Evolutionary conservation across 2,329 filamentous ascomycete genomes (phyloP).

Genomic region (Sphaceloma murrayae): DNA sequence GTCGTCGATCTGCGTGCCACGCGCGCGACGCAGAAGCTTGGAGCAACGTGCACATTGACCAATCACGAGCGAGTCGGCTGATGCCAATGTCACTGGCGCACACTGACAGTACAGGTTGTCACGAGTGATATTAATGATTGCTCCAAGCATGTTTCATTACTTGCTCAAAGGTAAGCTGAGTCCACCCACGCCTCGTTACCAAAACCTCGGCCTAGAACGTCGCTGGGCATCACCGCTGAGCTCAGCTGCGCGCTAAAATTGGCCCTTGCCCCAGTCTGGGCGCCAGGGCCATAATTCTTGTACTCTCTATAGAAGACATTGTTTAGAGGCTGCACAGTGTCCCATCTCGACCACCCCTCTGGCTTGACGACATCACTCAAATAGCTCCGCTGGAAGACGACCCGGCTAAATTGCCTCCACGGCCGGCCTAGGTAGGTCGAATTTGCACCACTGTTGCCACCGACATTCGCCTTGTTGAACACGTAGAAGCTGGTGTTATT

Average conservation of each 20-base stretch:
- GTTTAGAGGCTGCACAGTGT: neutral
- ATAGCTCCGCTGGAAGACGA: slow-evolving; percentile 17
- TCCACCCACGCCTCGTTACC: slow-evolving; percentile 15
- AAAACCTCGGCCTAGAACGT: slow-evolving; percentile 9
- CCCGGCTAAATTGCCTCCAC: slow-evolving; percentile 15
- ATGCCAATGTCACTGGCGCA: no score
- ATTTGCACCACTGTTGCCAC: slow-evolving; percentile 23
- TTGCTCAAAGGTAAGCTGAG: slow-evolving; percentile 4
- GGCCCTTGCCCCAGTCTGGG: slow-evolving; percentile 42
- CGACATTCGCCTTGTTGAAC: slow-evolving; percentile 22
- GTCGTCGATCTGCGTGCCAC: no score
- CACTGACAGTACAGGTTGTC: no score
- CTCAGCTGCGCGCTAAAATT: slow-evolving; percentile 37
- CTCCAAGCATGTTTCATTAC: no score
- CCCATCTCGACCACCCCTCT: slow-evolving; percentile 22
- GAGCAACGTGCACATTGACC: no score
- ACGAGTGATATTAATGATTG: no score
- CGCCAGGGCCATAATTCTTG: slow-evolving; percentile 48
- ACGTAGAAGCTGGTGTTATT: slow-evolving; percentile 29
- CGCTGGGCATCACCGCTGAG: slow-evolving; percentile 23
- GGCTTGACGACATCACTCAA: slow-evolving; percentile 16
- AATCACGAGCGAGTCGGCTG: no score
- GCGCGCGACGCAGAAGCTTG: no score
- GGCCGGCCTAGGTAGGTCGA: slow-evolving; percentile 19
- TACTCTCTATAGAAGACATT: slow-evolving; percentile 51